Evolutionary conservation across 331 rosid genomes (phyloP), one percentile per base, ranked within the genome.

Genomic region (Saraca asoca): DNA sequence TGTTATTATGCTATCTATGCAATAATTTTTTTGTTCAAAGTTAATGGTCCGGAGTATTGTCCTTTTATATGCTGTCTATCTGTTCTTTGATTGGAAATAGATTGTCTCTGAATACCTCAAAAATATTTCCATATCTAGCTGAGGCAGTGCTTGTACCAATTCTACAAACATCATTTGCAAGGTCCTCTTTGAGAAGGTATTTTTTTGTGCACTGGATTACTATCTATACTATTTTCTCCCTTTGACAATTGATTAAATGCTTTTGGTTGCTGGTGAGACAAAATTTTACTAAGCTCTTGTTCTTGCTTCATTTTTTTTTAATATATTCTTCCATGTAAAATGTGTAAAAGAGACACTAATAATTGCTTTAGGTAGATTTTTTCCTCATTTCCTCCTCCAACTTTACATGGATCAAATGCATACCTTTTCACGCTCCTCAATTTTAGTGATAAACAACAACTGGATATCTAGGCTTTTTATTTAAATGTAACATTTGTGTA

Each of bases 61-160:
- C 39, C 63, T 64, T 56, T 48, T 54, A 67, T 69, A 20, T 78
- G 53, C 75, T 67, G 12, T 68, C 44, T 15, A 10, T 67, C 62
- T 5, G 34, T 50, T 64, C 31, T 24, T 24, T 24, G 31, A 3
- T 3, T 24, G 31, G 31, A 1, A 24, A 24, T 24, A 24, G 49
- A 46, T 64, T 9, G 29, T 18, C 5, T 50, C 49, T 43, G 6
- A 8, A 18, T 7, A 17, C 9, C 8, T 29, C 31, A 17, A 18
- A 16, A 6, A 17, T 8, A 69, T 88, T 94, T 79, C 80, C 90
- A 55, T 94, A 90, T 80, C 95, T 97, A n/a, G 81, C 96, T 11
- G 97, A 90, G 81, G 91, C 97, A 18, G 96, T 94, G 72, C 88
- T 94, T 72, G 92, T 88, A 65, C 96, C 96, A 18, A 68, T 91